These are phyloP conservation scores for Xylariaceae sp. DNA, from an alignment of 2,329 filamentous ascomycete genomes.

Conservation along the genomic window DNA sequence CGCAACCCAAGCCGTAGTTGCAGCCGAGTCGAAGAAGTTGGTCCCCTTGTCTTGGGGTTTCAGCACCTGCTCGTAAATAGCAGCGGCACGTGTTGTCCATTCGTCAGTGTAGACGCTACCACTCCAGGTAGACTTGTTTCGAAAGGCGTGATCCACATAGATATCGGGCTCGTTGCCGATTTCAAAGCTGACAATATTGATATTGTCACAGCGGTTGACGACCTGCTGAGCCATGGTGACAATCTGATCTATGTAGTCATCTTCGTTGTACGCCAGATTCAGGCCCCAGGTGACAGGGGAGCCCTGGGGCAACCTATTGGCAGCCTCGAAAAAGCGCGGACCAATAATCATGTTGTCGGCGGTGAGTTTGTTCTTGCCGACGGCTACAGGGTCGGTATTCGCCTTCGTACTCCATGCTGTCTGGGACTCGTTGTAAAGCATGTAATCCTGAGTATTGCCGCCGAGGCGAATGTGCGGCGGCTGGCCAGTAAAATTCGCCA, in stretches of 20 bases:
- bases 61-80: slow-evolving; percentile 40
- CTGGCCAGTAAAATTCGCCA: slow-evolving; percentile 43
- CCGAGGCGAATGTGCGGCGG: slow-evolving; percentile 45
- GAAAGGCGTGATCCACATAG: slow-evolving; percentile 37
- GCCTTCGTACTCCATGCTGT: slow-evolving; percentile 30
- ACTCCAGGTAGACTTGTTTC: slow-evolving; percentile 34
- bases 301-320: slow-evolving; percentile 44
- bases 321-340: slow-evolving; percentile 40
- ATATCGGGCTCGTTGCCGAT: slow-evolving; percentile 29
- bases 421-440: slow-evolving; percentile 37
- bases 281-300: slow-evolving; percentile 46
- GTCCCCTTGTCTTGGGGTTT: slow-evolving; percentile 33
- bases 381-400: slow-evolving; percentile 34
- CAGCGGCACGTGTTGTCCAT: slow-evolving; percentile 39
- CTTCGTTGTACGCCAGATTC: slow-evolving; percentile 42
- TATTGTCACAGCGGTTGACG: slow-evolving; percentile 17
- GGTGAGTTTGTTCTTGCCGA: slow-evolving; percentile 31
- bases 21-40: slow-evolving; percentile 44
- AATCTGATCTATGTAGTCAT: slow-evolving; percentile 39
- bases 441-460: slow-evolving; percentile 48
- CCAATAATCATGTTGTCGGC: slow-evolving; percentile 42
- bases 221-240: slow-evolving; percentile 32
- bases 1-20: slow-evolving; percentile 43
- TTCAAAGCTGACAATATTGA: slow-evolving; percentile 25
- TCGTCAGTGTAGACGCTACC: slow-evolving; percentile 39